Base-by-base conservation (phyloP, 805 yeast genomes). In the Candida glaebosa region DNA sequence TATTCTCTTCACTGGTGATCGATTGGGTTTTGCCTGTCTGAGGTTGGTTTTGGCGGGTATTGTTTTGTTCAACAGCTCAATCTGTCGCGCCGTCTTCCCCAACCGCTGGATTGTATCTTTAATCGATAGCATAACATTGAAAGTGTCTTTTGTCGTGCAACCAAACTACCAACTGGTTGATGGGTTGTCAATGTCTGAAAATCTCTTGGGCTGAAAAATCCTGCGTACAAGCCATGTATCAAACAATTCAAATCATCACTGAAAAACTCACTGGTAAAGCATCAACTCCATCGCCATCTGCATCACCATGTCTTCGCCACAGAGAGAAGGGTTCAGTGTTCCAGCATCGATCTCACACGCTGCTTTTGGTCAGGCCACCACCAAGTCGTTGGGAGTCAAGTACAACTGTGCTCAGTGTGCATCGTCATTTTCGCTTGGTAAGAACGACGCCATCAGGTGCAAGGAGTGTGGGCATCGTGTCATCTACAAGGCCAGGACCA, bases 391-490 rank as follows among this genome's bases (percentile, higher is more conserved):
- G 56, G 96, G 96, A 42, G 93, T 89, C 54, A 87, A 85, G 57
- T 91, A 91, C 69, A 82, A 89, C 60, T 91, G 99, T 67, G 96
- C 98, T 34, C 93, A 88, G 71, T 93, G 99, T 69, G 96, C 97
- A 6, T 79, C 90, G 42, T 82, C 84, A 41, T 84, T 90, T 53
- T 81, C 95, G 2, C 78, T 93, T 52, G 82, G 88, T 40, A 88
- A 91, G 69, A 87, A 86, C 53, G 99, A 93, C 64, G 96, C 98
- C 22, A 96, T 93, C 50, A 86, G 98, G 72, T 93, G 99, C 71
- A 90, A 89, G 69, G 96, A 90, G 54, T 93, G 99, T 69, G 99
- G 99, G 49, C 98, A 93, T 71, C 84, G 99, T 71, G 97, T 93
- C 46, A 73, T 93, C 48, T 87, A 91, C 73, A 93, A 93, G 73